These are phyloP conservation scores for Eucalyptus pauciflora DNA, from an alignment of 345 rosid species.

Conservation along the genomic window DNA sequence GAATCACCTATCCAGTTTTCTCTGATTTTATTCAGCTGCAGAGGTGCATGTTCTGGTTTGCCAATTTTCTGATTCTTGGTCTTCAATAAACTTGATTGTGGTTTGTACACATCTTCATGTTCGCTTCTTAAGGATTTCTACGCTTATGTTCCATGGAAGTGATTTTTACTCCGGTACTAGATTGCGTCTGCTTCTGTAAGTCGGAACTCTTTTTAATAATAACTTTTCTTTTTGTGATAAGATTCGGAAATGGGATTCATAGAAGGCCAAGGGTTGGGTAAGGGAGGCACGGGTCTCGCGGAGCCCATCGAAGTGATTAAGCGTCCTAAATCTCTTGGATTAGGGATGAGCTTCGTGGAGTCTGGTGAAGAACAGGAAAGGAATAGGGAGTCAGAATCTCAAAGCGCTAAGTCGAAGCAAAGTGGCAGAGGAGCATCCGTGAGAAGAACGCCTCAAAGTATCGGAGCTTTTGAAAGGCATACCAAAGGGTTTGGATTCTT, in stretches of 20 bases:
- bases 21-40: not conserved
- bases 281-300: conserved; percentile 71
- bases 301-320: conserved; percentile 63
- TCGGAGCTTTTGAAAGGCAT: conserved; percentile 75
- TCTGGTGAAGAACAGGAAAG: conserved; percentile 7
- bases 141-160: not conserved
- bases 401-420: not conserved
- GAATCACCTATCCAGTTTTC: not conserved
- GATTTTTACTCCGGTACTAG: not conserved
- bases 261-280: conserved; percentile 79
- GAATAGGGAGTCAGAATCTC: not conserved
- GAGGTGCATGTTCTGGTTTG: not conserved
- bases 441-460: conserved; percentile 16
- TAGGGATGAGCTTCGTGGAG: conserved; percentile 42
- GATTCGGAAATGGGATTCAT: conserved; percentile 56
- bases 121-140: not conserved
- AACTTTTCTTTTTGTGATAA: conserved; percentile 1
- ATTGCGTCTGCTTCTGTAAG: not conserved
- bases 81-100: not conserved
- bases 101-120: not conserved
- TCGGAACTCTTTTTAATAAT: not conserved
- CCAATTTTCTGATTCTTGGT: not conserved
- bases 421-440: not conserved
- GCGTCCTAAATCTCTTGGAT: conserved; percentile 67
- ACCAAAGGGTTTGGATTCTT: conserved; percentile 79